These are phyloP conservation scores for Leptographium lundbergii DNA, from an alignment of 2,329 filamentous ascomycete species.

Conservation along the genomic window DNA sequence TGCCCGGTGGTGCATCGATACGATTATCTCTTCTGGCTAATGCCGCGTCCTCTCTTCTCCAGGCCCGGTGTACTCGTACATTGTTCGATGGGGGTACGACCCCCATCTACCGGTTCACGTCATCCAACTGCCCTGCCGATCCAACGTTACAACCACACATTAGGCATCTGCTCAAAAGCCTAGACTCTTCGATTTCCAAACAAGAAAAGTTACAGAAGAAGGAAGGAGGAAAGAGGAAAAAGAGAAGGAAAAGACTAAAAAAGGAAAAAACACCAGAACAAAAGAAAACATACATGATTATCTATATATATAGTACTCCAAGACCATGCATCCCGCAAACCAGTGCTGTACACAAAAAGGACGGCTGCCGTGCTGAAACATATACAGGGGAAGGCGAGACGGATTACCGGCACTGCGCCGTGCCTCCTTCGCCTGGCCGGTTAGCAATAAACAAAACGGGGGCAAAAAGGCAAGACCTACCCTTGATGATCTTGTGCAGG, in stretches of 20 bases:
- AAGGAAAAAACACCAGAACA: neutral
- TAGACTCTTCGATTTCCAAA: neutral
- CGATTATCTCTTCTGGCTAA: neutral
- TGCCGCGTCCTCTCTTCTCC: no score
- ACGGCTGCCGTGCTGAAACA: neutral
- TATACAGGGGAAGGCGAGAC: neutral
- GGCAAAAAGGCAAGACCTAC: conserved; percentile 11
- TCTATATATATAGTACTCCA: neutral
- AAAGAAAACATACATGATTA: neutral
- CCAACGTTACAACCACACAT: neutral
- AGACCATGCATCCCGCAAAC: neutral
- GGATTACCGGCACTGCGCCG: neutral
- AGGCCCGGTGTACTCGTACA: neutral
- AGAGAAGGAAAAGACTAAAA: neutral
- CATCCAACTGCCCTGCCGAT: neutral
- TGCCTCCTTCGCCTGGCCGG: neutral
- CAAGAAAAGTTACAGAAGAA: neutral
- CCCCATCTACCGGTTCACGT: neutral
- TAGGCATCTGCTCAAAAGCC: neutral
- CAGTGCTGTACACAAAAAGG: neutral
- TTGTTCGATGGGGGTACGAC: neutral
- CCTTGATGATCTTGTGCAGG: conserved; percentile 50
- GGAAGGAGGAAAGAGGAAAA: neutral
- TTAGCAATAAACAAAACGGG: neutral
- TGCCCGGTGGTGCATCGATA: neutral